Conservation (phyloP, 176 grass and related monocot genomes). For the Eragrostis nindensis region DNA sequence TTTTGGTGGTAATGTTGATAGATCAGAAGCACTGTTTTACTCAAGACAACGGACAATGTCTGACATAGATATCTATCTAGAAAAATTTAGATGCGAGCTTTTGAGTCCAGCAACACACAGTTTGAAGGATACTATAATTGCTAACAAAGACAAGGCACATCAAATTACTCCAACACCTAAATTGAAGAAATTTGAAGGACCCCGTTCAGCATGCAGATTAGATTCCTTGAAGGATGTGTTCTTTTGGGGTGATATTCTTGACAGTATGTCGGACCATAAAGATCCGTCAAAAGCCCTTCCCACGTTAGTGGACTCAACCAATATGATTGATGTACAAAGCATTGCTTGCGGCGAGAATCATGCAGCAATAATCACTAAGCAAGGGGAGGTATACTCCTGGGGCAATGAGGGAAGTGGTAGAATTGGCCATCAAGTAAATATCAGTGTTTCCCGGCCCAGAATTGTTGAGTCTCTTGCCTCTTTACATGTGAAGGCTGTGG, state of each 20-base stretch:
- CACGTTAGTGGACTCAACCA: conserved; percentile 68
- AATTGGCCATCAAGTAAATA: conserved; percentile 64
- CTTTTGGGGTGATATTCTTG: conserved; percentile 86
- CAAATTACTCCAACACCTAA: conserved; percentile 52
- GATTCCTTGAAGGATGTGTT: conserved; percentile 92
- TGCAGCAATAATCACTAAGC: conserved; percentile 83
- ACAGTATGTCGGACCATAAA: conserved; percentile 47
- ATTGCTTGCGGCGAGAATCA: conserved; percentile 76
- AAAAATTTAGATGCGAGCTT: conserved; percentile 64
- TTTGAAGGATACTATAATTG: conserved; percentile 46
- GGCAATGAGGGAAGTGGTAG: conserved; percentile 59
- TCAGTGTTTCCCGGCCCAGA: conserved; percentile 52
- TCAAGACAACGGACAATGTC: conserved; percentile 67
- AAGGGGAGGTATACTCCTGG: conserved; percentile 95
- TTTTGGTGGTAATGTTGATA: conserved; percentile 55
- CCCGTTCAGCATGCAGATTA: conserved; percentile 48
- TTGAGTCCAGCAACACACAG: conserved; percentile 54
- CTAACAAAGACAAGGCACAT: conserved; percentile 51
- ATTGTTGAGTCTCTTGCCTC: conserved; percentile 61
- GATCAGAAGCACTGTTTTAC: conserved; percentile 71
- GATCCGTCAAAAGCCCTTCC: conserved; percentile 58
- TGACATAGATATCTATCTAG: conserved; percentile 66
- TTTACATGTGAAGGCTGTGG: conserved; percentile 72
- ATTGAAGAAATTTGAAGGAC: conserved; percentile 59
- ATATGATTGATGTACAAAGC: conserved; percentile 76